Percentiles rank a stretch among this genome's conserved stretches.
phyloP scores from a whole-genome alignment of 2,329 filamentous ascomycete species.

The Cytospora piceae region DNA sequence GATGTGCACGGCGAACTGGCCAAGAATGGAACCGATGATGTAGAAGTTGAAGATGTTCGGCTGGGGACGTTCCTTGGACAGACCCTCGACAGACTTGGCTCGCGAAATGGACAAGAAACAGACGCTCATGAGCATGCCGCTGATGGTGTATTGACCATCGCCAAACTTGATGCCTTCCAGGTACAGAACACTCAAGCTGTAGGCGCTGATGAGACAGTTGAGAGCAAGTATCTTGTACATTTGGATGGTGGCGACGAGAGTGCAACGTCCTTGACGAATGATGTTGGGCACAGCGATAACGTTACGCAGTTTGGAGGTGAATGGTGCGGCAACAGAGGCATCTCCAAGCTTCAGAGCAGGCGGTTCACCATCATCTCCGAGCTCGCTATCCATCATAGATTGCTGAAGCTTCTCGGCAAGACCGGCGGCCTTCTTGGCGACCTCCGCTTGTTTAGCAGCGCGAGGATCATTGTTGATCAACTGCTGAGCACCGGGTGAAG shows the following conservation, averaged over 20 bases:
- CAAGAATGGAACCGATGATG: slow-evolving; percentile 96
- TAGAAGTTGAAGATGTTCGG: slow-evolving; percentile 99
- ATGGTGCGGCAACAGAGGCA: slow-evolving; percentile 94
- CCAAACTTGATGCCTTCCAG: slow-evolving; percentile 99
- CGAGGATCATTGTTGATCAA: slow-evolving; percentile 58
- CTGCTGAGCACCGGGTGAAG: slow-evolving; percentile 66
- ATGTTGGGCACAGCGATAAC: slow-evolving; percentile 98
- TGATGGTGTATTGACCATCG: slow-evolving; percentile 97
- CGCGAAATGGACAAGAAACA: slow-evolving; percentile 99
- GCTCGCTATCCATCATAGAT: slow-evolving; percentile 86
- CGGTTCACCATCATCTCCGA: slow-evolving; percentile 82
- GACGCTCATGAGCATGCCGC: slow-evolving; percentile 99
- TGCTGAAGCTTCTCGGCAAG: slow-evolving; percentile 86
- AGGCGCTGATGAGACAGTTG: slow-evolving; percentile 97
- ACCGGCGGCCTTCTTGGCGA: slow-evolving; percentile 71
- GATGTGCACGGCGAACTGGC: slow-evolving; percentile 96
- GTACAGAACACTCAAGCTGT: slow-evolving; percentile 94
- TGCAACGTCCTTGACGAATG: slow-evolving; percentile 95
- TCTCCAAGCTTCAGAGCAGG: slow-evolving; percentile 97
- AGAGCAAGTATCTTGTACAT: slow-evolving; percentile 99
- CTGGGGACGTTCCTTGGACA: slow-evolving; percentile 96
- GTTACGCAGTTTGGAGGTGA: slow-evolving; percentile 96
- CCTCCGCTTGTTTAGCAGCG: slow-evolving; percentile 65
- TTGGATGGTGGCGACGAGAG: slow-evolving; percentile 96
- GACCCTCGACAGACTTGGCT: slow-evolving; percentile 89